Evolutionary conservation across 2,329 filamentous ascomycete species (phyloP), one percentile per base, ranked within the genome.

Genomic region (Massarina eburnea): DNA sequence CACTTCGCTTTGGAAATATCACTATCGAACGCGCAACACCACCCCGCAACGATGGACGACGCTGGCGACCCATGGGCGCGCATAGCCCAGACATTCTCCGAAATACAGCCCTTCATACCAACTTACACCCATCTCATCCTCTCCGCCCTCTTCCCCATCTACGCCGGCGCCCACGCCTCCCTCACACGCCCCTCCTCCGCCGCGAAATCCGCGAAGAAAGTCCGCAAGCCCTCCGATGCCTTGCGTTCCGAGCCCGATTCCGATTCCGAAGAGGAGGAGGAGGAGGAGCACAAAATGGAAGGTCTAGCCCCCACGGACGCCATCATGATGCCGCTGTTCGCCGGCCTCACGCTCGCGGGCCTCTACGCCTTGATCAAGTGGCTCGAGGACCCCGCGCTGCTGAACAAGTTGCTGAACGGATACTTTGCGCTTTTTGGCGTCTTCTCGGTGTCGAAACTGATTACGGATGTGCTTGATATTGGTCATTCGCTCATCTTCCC

Each of bases 351-450:
- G 1, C 80, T 97, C 8, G 79, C 84, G 33, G 83, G 83, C 4
- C 77, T 97, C 10, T 97, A 97, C 74, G 85, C 91, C 59, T 76
- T 96, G 48, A 90, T 97, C 64, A 90, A 95, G 67, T 94, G 86
- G 80, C 81, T 96, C 44, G 78, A 92, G 54, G 89, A 96, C 61
- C 85, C 91, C 1, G 78, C 84, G 9, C 75, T 95, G 18, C 73
- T 97, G 60, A 96, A 92, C 74, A 88, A 86, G 70, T 80, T 95
- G 30, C 74, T 97, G 18, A 85, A 88, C 30, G 83, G 80, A 62
- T 96, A 97, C 74, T 91, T 96, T 71, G 88, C 88, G 3, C 70
- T 82, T 46, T 83, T 92, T 64, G 89, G 89, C 0, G 71, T 95
- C n/a, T 85, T 88, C 51, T 89, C 89, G 49, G 78, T 94, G 14